Conservation (phyloP, 2,329 filamentous ascomycete genomes). For the Phaeosphaeria sp. region DNA sequence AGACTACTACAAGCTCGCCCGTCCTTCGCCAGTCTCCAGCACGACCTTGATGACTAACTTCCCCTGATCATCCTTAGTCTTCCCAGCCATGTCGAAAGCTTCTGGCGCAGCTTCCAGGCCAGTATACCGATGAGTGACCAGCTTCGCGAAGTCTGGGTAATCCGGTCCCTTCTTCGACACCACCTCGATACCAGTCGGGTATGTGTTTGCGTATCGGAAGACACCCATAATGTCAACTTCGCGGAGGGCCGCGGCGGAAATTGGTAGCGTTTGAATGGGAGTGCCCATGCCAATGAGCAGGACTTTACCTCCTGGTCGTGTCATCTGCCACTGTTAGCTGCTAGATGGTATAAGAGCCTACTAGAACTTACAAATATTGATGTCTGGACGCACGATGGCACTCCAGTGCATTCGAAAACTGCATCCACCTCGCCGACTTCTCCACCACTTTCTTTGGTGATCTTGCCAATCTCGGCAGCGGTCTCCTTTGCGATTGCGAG, state of each 20-base stretch:
- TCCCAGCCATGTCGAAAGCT: slow-evolving; percentile 74
- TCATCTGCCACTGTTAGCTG: slow-evolving; percentile 51
- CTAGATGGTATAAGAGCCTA: not conserved
- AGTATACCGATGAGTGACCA: slow-evolving; percentile 76
- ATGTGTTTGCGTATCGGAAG: slow-evolving; percentile 80
- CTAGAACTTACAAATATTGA: slow-evolving; percentile 65
- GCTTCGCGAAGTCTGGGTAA: slow-evolving; percentile 69
- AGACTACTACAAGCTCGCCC: slow-evolving; percentile 19
- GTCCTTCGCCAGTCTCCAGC: slow-evolving; percentile 50
- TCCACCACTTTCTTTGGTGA: slow-evolving; percentile 39
- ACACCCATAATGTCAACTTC: slow-evolving; percentile 82
- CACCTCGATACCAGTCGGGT: slow-evolving; percentile 71
- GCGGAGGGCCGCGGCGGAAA: slow-evolving; percentile 73
- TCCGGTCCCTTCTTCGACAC: slow-evolving; percentile 55
- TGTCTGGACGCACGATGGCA: slow-evolving; percentile 76
- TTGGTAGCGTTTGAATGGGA: slow-evolving; percentile 74
- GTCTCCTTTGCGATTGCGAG: slow-evolving; percentile 59
- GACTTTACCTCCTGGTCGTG: slow-evolving; percentile 72
- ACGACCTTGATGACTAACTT: slow-evolving; percentile 77
- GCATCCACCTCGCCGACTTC: slow-evolving; percentile 66
- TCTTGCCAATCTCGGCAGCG: slow-evolving; percentile 51
- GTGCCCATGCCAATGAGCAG: slow-evolving; percentile 83
- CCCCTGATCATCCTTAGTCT: slow-evolving; percentile 70
- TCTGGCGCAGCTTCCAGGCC: slow-evolving; percentile 67
- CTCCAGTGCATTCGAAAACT: slow-evolving; percentile 79